phyloP scores from a whole-genome alignment of 2,329 filamentous ascomycete genomes.

The Fusarium hainanense region DNA sequence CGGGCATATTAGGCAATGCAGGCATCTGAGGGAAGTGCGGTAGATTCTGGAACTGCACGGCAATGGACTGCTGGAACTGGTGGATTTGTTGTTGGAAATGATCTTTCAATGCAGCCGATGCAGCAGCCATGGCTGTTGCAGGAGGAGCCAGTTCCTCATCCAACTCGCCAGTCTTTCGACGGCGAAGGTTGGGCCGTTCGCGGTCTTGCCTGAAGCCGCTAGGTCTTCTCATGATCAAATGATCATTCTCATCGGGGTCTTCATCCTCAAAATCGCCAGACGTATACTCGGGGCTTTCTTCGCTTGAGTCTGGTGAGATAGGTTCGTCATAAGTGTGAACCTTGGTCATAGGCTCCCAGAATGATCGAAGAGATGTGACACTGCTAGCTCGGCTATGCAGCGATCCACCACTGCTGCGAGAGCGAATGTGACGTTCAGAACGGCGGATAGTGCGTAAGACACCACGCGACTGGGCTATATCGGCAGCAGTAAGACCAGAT shows the following conservation, averaged over 20 bases:
- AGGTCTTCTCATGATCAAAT: conserved; percentile 51
- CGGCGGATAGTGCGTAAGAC: conserved; percentile 72
- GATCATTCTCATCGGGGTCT: conserved; percentile 53
- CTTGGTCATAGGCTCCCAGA: conserved; percentile 68
- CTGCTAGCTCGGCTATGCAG: conserved; percentile 73
- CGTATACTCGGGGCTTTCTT: conserved; percentile 59
- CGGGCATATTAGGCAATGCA: conserved; percentile 69
- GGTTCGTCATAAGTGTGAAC: conserved; percentile 49
- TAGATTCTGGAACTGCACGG: conserved; percentile 71
- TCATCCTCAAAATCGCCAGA: conserved; percentile 58
- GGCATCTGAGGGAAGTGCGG: conserved; percentile 69
- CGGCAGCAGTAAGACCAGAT: conserved; percentile 75
- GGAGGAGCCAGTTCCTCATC: conserved; percentile 61
- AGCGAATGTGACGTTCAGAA: conserved; percentile 71
- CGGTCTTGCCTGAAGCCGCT: conserved; percentile 45
- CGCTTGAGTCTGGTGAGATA: conserved; percentile 56
- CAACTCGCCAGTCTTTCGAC: conserved; percentile 53
- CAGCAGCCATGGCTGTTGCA: conserved; percentile 71
- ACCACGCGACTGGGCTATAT: conserved; percentile 74
- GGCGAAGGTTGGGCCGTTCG: conserved; percentile 51
- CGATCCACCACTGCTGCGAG: conserved; percentile 74
- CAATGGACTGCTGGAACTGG: conserved; percentile 78
- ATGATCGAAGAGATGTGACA: conserved; percentile 72
- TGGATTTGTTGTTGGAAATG: conserved; percentile 80
- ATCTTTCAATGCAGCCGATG: conserved; percentile 77